phyloP scores from a whole-genome alignment of 805 yeast genomes.

The Kodamaea kaohsiungensis region DNA sequence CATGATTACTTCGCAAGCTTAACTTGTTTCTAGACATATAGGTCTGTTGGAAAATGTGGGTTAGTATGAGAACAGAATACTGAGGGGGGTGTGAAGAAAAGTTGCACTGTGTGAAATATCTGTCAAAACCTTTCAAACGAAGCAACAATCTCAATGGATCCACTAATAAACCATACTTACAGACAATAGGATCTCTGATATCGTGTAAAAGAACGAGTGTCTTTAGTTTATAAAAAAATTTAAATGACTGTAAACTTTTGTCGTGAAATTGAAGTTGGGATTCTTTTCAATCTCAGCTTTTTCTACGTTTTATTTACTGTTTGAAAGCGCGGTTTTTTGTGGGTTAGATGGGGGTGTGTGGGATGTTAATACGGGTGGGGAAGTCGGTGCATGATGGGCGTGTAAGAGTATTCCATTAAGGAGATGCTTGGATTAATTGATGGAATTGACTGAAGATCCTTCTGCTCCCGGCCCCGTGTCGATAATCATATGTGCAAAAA shows the following conservation, averaged over 20 bases:
- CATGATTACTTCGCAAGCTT: conserved; percentile 33
- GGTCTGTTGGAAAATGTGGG: background rate
- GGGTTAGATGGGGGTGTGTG: background rate
- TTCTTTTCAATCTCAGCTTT: background rate
- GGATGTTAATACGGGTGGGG: too few relatives aligned
- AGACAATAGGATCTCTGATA: background rate
- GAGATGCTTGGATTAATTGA: too few relatives aligned
- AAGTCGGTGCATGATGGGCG: too few relatives aligned
- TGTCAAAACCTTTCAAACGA: background rate
- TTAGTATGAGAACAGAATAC: background rate
- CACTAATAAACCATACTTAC: background rate
- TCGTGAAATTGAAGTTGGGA: background rate
- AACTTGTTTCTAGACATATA: conserved; percentile 20
- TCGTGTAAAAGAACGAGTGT: background rate
- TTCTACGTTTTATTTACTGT: background rate
- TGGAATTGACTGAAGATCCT: too few relatives aligned
- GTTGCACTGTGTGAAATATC: background rate
- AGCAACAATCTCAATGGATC: background rate
- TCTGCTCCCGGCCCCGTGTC: background rate
- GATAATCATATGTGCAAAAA: too few relatives aligned
- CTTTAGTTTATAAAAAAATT: background rate
- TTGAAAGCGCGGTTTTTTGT: background rate
- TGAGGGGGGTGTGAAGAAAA: background rate
- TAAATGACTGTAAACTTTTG: background rate
- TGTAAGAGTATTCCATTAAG: too few relatives aligned